Conservation (phyloP, 768 basidiomycete species). For the Amanita fuliginea region DNA sequence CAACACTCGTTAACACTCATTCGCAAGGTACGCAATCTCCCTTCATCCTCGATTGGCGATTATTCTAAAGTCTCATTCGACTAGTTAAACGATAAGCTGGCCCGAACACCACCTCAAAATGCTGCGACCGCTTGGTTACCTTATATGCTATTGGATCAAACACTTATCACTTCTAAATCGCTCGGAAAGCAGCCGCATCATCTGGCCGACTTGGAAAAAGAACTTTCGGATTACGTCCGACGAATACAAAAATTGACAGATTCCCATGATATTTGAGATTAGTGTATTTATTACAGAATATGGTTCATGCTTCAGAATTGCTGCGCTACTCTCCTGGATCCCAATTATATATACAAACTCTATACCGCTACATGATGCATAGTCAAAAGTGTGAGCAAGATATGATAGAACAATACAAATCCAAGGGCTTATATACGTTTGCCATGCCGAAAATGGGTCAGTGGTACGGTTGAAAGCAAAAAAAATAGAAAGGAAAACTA, state of each 20-base stretch:
- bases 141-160: constrained; percentile 76
- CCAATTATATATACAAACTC: constrained; percentile 17
- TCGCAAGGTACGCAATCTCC: constrained; percentile 41
- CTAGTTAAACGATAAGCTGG: constrained; percentile 43
- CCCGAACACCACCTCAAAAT: constrained; percentile 39
- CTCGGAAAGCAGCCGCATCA: constrained; percentile 38
- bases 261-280: constrained; percentile 14
- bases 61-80: constrained; percentile 5
- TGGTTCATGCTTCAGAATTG: background rate
- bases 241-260: constrained; percentile 57
- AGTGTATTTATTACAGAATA: background rate
- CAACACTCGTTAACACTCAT: constrained; percentile 63
- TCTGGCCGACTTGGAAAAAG: constrained; percentile 42
- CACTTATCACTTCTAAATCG: constrained; percentile 51
- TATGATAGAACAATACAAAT: constrained; percentile 9
- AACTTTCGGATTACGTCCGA: constrained; percentile 53
- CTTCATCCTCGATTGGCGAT: constrained; percentile 6
- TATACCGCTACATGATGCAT: constrained; percentile 23
- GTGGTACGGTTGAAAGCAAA: constrained; percentile 6
- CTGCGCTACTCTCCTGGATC: background rate
- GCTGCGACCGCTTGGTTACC: constrained; percentile 70
- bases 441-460: constrained; percentile 7
- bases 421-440: constrained; percentile 1
- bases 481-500: background rate
- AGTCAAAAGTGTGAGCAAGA: constrained; percentile 11